phyloP scores from a whole-genome alignment of 768 basidiomycete species.

The Suillus brevipes region DNA sequence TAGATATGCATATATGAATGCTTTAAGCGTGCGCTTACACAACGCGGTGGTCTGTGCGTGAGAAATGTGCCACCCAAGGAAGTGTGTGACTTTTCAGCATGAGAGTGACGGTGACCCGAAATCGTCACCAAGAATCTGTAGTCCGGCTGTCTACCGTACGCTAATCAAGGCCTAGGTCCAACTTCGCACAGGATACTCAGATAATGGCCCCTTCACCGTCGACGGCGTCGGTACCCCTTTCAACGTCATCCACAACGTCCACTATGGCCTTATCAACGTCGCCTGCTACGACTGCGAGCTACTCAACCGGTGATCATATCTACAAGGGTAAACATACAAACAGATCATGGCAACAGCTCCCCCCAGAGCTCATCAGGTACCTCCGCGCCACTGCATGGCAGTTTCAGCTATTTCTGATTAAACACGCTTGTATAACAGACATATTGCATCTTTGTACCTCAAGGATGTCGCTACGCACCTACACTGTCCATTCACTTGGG shows the following conservation, averaged over 20 bases:
- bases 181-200: slow-evolving; percentile 35
- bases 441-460: slow-evolving; percentile 51
- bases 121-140: slow-evolving; percentile 28
- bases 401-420: slow-evolving; percentile 4
- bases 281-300: slow-evolving; percentile 27
- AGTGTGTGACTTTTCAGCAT: slow-evolving; percentile 8
- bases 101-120: slow-evolving; percentile 21
- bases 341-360: slow-evolving; percentile 63
- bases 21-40: background rate
- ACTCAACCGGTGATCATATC: slow-evolving; percentile 26
- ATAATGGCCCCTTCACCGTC: slow-evolving; percentile 27
- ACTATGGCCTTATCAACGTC: slow-evolving; percentile 13
- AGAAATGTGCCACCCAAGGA: slow-evolving; percentile 5
- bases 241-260: slow-evolving; percentile 15
- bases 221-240: slow-evolving; percentile 18
- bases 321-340: slow-evolving; percentile 60
- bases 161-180: slow-evolving; percentile 37
- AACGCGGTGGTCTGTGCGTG: slow-evolving; percentile 30
- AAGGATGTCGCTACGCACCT: slow-evolving; percentile 43
- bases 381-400: slow-evolving; percentile 34
- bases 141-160: slow-evolving; percentile 38
- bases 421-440: slow-evolving; percentile 17
- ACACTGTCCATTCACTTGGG: slow-evolving; percentile 52
- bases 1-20: background rate
- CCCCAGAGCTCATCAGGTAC: slow-evolving; percentile 61